Percentiles rank a stretch among this genome's conserved stretches.
phyloP scores from a whole-genome alignment of 176 grass and related monocot genomes.

The Musa itinerans region DNA sequence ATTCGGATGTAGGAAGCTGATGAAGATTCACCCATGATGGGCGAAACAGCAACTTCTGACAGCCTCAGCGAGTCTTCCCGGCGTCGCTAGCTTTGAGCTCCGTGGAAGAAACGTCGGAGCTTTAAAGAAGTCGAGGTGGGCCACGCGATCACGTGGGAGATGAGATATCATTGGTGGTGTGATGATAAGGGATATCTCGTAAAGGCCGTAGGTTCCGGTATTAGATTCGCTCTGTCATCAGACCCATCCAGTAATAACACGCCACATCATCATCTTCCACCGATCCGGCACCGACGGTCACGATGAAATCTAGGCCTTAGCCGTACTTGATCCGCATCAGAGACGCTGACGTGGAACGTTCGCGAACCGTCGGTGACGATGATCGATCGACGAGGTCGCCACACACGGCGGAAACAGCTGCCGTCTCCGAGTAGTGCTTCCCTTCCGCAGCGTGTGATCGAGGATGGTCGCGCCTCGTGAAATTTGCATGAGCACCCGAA shows the following conservation, averaged over 20 bases:
- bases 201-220: neutral
- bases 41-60: neutral
- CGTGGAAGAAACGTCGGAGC: no score
- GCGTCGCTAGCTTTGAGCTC: neutral
- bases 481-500: no score
- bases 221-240: neutral
- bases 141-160: neutral
- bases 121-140: neutral
- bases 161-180: neutral
- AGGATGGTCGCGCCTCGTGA: no score
- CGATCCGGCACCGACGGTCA: neutral
- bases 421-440: neutral
- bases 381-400: neutral
- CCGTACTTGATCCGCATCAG: no score
- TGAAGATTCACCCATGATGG: conserved; percentile 5
- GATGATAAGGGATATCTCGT: neutral
- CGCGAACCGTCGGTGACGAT: neutral
- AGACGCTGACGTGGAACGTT: neutral
- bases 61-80: no score
- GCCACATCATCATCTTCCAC: neutral
- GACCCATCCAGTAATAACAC: no score
- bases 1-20: conserved; percentile 18
- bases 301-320: no score
- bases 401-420: neutral
- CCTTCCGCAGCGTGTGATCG: neutral